Evolutionary conservation across 192 early-diverging fungal genomes (phyloP).

Genomic region (Lobosporangium transversale): DNA sequence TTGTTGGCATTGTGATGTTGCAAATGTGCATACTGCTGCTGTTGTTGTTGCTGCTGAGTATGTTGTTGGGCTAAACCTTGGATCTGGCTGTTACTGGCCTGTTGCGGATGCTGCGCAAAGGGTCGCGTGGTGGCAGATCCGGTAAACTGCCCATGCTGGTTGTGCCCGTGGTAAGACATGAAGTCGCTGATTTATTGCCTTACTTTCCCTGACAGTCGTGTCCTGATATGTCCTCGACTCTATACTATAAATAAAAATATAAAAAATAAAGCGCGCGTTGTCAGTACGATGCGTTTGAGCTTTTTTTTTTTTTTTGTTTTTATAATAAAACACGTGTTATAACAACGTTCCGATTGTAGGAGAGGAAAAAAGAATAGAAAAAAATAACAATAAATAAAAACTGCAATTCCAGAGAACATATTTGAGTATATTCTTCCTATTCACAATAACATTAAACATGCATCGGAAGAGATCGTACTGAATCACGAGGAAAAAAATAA

Average conservation of each 20-base stretch:
- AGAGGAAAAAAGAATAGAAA: not conserved
- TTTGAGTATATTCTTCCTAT: not conserved
- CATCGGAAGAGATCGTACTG: too few species aligned
- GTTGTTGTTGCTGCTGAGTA: slow-evolving; percentile 29
- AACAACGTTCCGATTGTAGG: not conserved
- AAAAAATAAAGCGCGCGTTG: not conserved
- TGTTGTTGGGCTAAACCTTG: slow-evolving; percentile 30
- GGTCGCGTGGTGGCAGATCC: slow-evolving; percentile 31
- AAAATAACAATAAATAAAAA: too few species aligned
- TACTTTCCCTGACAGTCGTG: not conserved
- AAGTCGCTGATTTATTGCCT: not conserved
- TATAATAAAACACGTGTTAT: slow-evolving; percentile 26
- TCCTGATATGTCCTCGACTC: not conserved
- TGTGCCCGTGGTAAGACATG: slow-evolving; percentile 47
- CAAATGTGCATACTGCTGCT: slow-evolving; percentile 35
- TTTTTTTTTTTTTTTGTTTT: slow-evolving; percentile 2
- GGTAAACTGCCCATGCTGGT: slow-evolving; percentile 43
- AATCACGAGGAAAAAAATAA: too few species aligned
- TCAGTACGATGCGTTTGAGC: not conserved
- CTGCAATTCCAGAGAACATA: too few species aligned
- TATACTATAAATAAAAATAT: not conserved
- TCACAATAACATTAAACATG: too few species aligned
- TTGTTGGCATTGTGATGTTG: slow-evolving; percentile 31
- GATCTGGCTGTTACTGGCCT: slow-evolving; percentile 35
- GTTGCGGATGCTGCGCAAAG: slow-evolving; percentile 32